Conservation (phyloP, 345 rosid genomes). For the Eucalyptus guilfoylei region DNA sequence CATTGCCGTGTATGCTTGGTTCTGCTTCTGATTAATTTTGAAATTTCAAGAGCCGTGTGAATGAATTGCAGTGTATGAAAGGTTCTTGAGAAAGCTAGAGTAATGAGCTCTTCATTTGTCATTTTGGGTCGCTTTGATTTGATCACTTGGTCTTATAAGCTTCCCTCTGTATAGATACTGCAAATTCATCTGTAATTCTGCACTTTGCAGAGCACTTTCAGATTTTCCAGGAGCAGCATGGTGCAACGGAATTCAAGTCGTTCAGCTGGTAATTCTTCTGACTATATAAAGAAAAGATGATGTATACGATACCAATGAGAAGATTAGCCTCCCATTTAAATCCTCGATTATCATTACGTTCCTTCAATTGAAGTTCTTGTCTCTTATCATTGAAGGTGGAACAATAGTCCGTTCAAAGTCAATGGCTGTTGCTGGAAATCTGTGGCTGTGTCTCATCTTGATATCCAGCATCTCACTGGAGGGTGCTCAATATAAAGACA, state of each 20-base stretch:
- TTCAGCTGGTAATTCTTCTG: background rate
- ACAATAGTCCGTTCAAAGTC: slow-evolving; percentile 16
- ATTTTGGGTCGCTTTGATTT: background rate
- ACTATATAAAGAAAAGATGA: background rate
- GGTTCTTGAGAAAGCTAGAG: background rate
- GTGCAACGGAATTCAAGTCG: background rate
- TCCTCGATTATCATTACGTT: background rate
- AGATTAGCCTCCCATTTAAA: background rate
- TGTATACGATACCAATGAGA: background rate
- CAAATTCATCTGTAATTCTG: background rate
- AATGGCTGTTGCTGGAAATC: background rate
- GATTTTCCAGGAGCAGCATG: background rate
- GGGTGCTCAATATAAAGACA: slow-evolving; percentile 13
- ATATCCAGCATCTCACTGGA: slow-evolving; percentile 22
- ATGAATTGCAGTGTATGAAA: background rate
- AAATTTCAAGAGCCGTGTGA: background rate
- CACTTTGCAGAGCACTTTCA: background rate
- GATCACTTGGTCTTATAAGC: background rate
- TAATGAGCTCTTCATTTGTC: background rate
- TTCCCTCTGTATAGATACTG: background rate
- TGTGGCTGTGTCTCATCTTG: slow-evolving; percentile 7
- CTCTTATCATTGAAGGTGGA: background rate
- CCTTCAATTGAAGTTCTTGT: background rate
- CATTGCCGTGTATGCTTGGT: background rate
- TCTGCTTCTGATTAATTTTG: background rate